Evolutionary conservation across 2,329 filamentous ascomycete genomes (phyloP).

Genomic region (Fusarium oxysporum): DNA sequence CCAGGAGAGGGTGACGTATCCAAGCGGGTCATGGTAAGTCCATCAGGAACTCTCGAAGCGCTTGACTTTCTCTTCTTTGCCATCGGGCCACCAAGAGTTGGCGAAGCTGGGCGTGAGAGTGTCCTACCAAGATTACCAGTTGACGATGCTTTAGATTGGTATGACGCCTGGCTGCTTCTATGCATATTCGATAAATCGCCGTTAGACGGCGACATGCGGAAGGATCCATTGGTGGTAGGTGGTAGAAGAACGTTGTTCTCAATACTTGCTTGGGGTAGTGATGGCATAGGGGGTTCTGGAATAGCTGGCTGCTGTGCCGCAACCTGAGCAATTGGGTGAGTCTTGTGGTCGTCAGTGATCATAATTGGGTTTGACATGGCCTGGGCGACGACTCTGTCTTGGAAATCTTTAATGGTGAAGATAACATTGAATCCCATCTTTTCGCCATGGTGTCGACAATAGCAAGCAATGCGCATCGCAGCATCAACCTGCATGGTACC

Average conservation of each 20-base stretch:
- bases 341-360: slow-evolving; percentile 99
- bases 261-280: slow-evolving; percentile 35
- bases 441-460: slow-evolving; percentile 94
- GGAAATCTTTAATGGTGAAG: slow-evolving; percentile 89
- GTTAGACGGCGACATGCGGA: slow-evolving; percentile 69
- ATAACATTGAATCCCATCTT: slow-evolving; percentile 94
- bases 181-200: slow-evolving; percentile 72
- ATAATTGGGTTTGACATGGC: slow-evolving; percentile 89
- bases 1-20: slow-evolving; percentile 66
- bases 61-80: slow-evolving; percentile 88
- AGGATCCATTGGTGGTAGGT: slow-evolving; percentile 55
- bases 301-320: slow-evolving; percentile 45
- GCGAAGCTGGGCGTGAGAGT: slow-evolving; percentile 80
- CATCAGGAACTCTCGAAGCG: slow-evolving; percentile 76
- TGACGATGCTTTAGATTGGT: slow-evolving; percentile 49
- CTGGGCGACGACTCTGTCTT: slow-evolving; percentile 83
- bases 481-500: slow-evolving; percentile 82
- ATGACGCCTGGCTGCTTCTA: slow-evolving; percentile 58
- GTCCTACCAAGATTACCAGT: slow-evolving; percentile 48
- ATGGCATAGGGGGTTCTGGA: slow-evolving; percentile 41
- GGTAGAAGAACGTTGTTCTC: slow-evolving; percentile 51
- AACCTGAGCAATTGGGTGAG: slow-evolving; percentile 61
- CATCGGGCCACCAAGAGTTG: slow-evolving; percentile 72
- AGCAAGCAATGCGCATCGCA: slow-evolving; percentile 96
- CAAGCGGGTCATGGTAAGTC: slow-evolving; percentile 84